These are phyloP conservation scores for Paecilomyces variotii DNA, from an alignment of 2,329 filamentous ascomycete species.

Conservation along the genomic window DNA sequence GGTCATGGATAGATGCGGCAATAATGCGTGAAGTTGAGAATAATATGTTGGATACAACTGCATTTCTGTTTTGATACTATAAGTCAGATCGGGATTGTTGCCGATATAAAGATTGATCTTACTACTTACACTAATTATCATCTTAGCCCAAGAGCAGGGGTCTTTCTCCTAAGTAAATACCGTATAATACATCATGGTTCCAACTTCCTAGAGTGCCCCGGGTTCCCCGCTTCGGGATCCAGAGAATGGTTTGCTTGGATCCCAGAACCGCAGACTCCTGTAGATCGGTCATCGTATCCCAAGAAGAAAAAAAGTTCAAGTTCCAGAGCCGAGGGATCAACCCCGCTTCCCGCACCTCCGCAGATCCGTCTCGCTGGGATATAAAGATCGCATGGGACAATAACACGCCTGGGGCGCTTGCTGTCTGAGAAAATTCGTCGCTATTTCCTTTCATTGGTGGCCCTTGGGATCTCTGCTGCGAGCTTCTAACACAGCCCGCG, in stretches of 20 bases:
- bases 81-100: no score
- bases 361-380: not conserved
- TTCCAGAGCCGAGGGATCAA: not conserved
- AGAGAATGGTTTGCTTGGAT: not conserved
- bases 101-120: no score
- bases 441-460: not conserved
- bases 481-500: not conserved
- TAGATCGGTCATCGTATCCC: not conserved
- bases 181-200: not conserved
- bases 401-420: not conserved
- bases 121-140: no score
- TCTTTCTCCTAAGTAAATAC: not conserved
- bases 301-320: not conserved
- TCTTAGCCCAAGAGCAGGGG: not conserved
- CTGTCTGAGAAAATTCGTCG: not conserved
- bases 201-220: not conserved
- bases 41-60: no score
- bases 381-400: not conserved
- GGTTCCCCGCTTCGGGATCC: not conserved
- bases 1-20: not conserved
- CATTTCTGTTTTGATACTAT: no score
- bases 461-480: not conserved
- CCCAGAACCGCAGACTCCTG: not conserved
- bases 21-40: no score
- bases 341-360: not conserved